phyloP scores from a whole-genome alignment of 176 grass and related monocot species.

The Cocos nucifera region DNA sequence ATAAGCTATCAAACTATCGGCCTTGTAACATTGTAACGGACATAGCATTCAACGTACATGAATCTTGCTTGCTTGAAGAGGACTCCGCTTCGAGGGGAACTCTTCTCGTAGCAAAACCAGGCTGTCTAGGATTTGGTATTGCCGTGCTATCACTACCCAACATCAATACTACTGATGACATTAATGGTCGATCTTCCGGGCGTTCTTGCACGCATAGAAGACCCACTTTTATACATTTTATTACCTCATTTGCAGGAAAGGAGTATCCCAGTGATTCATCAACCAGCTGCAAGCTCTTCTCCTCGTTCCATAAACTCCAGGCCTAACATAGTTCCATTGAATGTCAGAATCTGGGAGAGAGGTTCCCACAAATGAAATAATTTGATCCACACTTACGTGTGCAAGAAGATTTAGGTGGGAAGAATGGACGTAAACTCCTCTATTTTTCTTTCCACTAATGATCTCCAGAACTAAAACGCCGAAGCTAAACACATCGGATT shows the following conservation, averaged over 20 bases:
- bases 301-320: conserved; percentile 60
- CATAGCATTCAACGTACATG: conserved; percentile 19
- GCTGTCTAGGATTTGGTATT: conserved; percentile 49
- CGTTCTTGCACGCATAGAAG: conserved; percentile 49
- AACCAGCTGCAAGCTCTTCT: conserved; percentile 31
- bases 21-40: conserved; percentile 45
- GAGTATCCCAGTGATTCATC: conserved; percentile 43
- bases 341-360: background rate
- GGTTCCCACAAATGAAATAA: too few relatives aligned
- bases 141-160: conserved; percentile 27
- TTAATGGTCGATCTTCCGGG: conserved; percentile 49
- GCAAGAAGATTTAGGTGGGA: conserved; percentile 45
- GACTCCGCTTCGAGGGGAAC: conserved; percentile 30
- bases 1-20: conserved; percentile 10
- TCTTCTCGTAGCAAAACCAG: conserved; percentile 46
- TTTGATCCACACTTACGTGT: conserved; percentile 30
- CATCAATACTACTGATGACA: conserved; percentile 52
- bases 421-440: conserved; percentile 35
- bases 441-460: conserved; percentile 54
- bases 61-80: conserved; percentile 44
- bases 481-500: conserved; percentile 61
- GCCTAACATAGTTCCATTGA: conserved; percentile 22
- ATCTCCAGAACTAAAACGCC: conserved; percentile 74
- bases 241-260: conserved; percentile 34
- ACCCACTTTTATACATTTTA: conserved; percentile 38